Base-by-base conservation (phyloP, 2,329 filamentous ascomycete species). In the Fusarium algeriense region DNA sequence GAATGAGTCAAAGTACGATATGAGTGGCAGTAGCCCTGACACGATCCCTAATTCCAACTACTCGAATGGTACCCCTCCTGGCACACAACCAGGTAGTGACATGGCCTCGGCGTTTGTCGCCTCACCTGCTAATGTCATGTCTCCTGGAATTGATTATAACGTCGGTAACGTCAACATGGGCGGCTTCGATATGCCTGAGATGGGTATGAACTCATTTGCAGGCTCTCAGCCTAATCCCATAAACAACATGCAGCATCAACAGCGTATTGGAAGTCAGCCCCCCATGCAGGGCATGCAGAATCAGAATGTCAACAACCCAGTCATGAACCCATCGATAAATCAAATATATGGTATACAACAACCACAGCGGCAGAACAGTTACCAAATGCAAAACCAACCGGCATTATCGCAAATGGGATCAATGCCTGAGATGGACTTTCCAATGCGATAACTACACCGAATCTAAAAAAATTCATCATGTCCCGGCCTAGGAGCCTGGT, bases 151-250 rank as follows among this genome's bases (percentile, higher is more conserved):
- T 60, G 88, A 89, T 7, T 86, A 87, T 66, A 73, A 82, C 5
- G 83, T 85, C 35, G 48, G 32, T 7, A 50, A 35, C 48, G 32
- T 50, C 20, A 75, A 75, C 57, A 78, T 87, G 55, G 78, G 79
- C 40, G 83, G 84, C 6, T 89, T 85, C 32, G 71, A 70, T 54
- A 86, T 89, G 68, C 79, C 85, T 3, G 87, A 89, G 11, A 85
- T 89, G 78, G 82, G 86, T 41, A 86, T 89, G 81, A 87, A 81
- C 38, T 84, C 85, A 2, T 79, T 88, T 56, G 81, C 82, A 34
- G 77, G 70, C 7, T 46, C 67, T 35, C 75, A 73, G n/a, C 23
- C 75, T 11, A 76, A 56, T 20, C 53, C 62, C 11, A 73, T 76
- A 28, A 67, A 68, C 53, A 63, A 69, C 9, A 63, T 79, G 13